Base-by-base conservation (phyloP, 1,284 basidiomycete species). In the Ganoderma lucidum region DNA sequence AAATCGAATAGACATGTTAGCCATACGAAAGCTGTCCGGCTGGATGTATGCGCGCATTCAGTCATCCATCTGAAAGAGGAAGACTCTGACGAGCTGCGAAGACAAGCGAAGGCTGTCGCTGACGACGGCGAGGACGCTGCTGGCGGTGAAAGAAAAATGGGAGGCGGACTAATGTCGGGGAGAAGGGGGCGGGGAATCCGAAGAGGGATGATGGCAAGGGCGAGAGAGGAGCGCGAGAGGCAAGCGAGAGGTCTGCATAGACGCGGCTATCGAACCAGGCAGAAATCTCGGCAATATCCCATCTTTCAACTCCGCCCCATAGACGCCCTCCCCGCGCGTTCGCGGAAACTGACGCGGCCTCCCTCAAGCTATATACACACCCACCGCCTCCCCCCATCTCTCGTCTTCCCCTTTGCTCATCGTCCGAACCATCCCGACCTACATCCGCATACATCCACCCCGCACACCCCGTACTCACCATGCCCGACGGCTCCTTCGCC, bases 401-500 rank as follows among this genome's bases (percentile, higher is more conserved):
- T 62, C 59, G 28, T 62, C 62, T 62, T 62, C 42, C 64, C 70
- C 67, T 64, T 58, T 42, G 60, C 69, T 66, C 72, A 53, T 65
- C 69, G 62, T 60, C 65, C 65, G 51, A 69, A 56, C 45, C 70
- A 62, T 69, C 64, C 65, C 66, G 68, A 45, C 63, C 15, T 17
- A 48, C 37, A 30, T 48, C 45, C 30, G 35, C 37, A 17, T 35
- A 32, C 65, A 53, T 69, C 44, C 37, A 65, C 70, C 39, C 62
- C 64, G 55, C 62, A 39, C 48, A 23, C 55, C 30, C 42, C 77
- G 75, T 70, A 71, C 67, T 15, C 65, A 79, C 77, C 72, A 84
- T 84, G 82, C 79, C 82, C 69, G 73, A 80, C 78, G 77, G 78
- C 64, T 79, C 80, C 42, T 75, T 80, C 69, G 74, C 78, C 19